Conservation (phyloP, 306 rosid species). For the Rubus idaeus region DNA sequence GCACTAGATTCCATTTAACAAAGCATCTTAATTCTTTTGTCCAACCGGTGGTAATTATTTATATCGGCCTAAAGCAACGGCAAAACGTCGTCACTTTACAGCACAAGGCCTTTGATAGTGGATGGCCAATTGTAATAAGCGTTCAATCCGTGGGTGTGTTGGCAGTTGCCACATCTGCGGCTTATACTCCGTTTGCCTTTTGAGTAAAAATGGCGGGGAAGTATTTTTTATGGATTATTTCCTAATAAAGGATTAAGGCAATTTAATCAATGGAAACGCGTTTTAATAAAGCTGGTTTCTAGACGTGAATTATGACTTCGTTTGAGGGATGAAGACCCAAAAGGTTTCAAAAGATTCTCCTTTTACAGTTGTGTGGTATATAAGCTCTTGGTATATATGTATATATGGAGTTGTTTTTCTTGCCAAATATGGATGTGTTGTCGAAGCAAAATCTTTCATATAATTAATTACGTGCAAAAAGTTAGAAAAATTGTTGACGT, state of each 20-base stretch:
- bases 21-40: not conserved
- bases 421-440: not conserved
- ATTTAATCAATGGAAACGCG: not conserved
- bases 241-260: not conserved
- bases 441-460: too few relatives aligned
- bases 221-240: not conserved
- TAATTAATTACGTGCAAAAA: too few relatives aligned
- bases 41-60: not conserved
- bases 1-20: too few relatives aligned
- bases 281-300: not conserved
- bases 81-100: conserved; percentile 43
- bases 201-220: not conserved
- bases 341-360: not conserved
- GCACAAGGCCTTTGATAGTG: conserved; percentile 10
- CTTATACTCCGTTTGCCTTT: conserved; percentile 14
- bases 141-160: conserved; percentile 8
- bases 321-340: too few relatives aligned
- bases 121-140: conserved; percentile 4
- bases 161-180: conserved; percentile 22
- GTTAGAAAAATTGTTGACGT: too few relatives aligned
- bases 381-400: not conserved
- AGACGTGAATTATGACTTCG: not conserved
- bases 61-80: conserved; percentile 27
- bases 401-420: not conserved
- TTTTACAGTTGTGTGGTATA: not conserved